Base-by-base conservation (phyloP, 1,284 basidiomycete species). In the Microbotryum intermedium region DNA sequence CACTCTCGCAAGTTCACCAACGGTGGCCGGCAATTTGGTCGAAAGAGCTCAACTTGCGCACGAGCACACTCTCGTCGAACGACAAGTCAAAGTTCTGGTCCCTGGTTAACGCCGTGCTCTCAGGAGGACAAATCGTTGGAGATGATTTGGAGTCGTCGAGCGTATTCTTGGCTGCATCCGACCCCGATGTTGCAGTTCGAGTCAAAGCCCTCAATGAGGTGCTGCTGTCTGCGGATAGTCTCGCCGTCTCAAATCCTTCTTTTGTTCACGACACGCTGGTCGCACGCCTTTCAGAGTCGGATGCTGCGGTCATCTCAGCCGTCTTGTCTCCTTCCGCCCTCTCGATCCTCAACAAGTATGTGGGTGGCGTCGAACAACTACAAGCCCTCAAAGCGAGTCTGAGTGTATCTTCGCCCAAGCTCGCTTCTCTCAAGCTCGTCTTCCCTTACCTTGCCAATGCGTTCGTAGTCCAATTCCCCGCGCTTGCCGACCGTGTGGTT, bases 271-370 rank as follows among this genome's bases (percentile, higher is more conserved):
- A 70, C 9, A 72, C 73, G 2, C 49, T 79, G 6, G 57, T 84
- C 21, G 79, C 83, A 16, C 82, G 87, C 2, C 72, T 88, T 4
- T 79, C 83, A 52, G 90, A 94, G 69, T 77, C 79, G 5, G 79
- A 82, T 42, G 63, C 76, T 2, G 68, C 74, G 0, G 86, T 93
- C 10, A 73, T 90, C 13, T 77, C 84, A 43, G 81, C 79, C 0
- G 75, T 93, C 2, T 91, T 91, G 72, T 74, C 76, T 1, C 72
- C 79, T 7, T 75, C 83, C 1, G 69, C 74, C 18, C 44, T 16
- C 25, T 28, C 46, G 10, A 44, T 44, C 13, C 26, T 64, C 43
- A 42, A 55, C 20, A 29, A 45, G 25, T 13, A 11, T 25, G 49
- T 65, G 18, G 18, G 28, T 21, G 50, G 53, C 2, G 53, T 59